phyloP scores from a whole-genome alignment of 495 filamentous ascomycete species.

The Halenospora varia region DNA sequence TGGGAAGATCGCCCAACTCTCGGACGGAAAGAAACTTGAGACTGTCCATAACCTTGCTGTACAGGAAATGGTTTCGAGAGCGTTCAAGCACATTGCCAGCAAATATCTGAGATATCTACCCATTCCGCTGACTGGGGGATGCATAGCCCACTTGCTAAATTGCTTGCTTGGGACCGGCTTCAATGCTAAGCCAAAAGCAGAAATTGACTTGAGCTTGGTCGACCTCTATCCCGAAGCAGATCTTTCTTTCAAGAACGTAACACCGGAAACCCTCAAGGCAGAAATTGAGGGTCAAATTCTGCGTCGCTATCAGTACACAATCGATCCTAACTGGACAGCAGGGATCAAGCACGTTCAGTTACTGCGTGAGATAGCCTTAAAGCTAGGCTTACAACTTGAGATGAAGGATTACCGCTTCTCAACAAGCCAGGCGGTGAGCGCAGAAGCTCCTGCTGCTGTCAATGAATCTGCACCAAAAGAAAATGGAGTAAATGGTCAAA shows the following conservation, averaged over 20 bases:
- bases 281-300: conserved; percentile 70
- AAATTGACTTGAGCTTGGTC: conserved; percentile 70
- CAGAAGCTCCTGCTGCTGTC: conserved; percentile 27
- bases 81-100: conserved; percentile 89
- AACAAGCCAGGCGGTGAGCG: conserved; percentile 32
- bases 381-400: conserved; percentile 85
- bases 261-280: conserved; percentile 61
- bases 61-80: conserved; percentile 90
- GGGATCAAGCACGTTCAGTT: conserved; percentile 73
- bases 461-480: conserved; percentile 24
- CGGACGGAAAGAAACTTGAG: conserved; percentile 65
- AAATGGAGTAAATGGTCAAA: conserved; percentile 32
- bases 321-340: conserved; percentile 61
- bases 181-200: conserved; percentile 70
- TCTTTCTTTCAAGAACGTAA: conserved; percentile 72
- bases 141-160: conserved; percentile 86
- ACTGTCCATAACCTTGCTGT: conserved; percentile 71
- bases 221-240: conserved; percentile 79
- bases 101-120: conserved; percentile 78
- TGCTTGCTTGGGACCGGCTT: conserved; percentile 79
- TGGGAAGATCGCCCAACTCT: conserved; percentile 70
- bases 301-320: conserved; percentile 70
- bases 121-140: conserved; percentile 66
- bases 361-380: conserved; percentile 83
- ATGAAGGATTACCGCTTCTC: conserved; percentile 75